phyloP scores from a whole-genome alignment of 140 eudicot species.

The Eryngium alpinum region DNA sequence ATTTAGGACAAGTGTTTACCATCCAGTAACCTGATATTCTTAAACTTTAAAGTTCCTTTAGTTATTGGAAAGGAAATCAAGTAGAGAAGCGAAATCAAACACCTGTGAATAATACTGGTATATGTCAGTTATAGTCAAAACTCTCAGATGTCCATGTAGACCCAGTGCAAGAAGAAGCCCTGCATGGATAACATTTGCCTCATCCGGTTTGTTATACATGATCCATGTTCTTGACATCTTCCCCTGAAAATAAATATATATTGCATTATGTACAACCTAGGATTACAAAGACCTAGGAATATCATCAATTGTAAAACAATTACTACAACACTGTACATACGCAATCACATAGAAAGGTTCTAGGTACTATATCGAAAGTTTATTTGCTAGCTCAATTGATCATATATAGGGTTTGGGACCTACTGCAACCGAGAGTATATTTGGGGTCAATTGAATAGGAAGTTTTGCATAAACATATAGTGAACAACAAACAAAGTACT shows the following conservation, averaged over 20 bases:
- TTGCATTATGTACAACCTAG: conserved; percentile 20
- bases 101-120: conserved; percentile 83
- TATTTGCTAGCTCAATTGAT: neutral
- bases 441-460: neutral
- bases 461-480: neutral
- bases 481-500: neutral
- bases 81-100: neutral
- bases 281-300: conserved; percentile 1
- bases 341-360: neutral
- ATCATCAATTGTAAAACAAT: neutral
- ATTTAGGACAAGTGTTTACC: too few species aligned
- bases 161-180: conserved; percentile 97
- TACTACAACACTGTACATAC: neutral
- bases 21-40: too few species aligned
- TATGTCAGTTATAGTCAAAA: conserved; percentile 72
- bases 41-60: neutral
- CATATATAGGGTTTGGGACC: neutral
- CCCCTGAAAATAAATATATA: conserved; percentile 45
- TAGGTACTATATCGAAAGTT: neutral
- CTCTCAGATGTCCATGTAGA: conserved; percentile 80
- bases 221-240: conserved; percentile 99
- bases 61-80: neutral
- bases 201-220: conserved; percentile 78
- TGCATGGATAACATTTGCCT: conserved; percentile 83
- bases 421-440: neutral